A percentile compares a stretch with the other conserved stretches of the same genome.
Evolutionary conservation across 106 monocot genomes (phyloP).

Genomic region (Iris macrosiphon): DNA sequence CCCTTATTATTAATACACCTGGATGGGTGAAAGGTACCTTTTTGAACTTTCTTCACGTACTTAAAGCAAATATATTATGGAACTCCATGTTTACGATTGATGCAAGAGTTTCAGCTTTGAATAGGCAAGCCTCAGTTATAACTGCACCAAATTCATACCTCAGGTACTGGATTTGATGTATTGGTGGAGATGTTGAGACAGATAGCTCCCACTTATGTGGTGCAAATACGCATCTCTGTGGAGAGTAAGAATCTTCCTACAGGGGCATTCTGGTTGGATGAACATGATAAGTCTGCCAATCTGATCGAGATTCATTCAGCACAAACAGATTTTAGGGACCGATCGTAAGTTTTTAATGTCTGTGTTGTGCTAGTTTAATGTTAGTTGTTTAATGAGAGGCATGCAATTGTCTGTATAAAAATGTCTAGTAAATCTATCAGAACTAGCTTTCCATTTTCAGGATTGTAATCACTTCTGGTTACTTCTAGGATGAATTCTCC

Average conservation of each 20-base stretch:
- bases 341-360: constrained; percentile 50
- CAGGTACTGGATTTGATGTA: constrained; percentile 83
- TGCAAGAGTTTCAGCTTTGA: too few species aligned
- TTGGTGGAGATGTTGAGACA: constrained; percentile 74
- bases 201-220: constrained; percentile 51
- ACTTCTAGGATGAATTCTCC: too few species aligned
- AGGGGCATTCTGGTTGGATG: constrained; percentile 64
- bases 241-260: constrained; percentile 83
- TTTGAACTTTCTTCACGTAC: neutral
- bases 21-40: constrained; percentile 97
- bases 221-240: constrained; percentile 56
- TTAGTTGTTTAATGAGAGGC: too few species aligned
- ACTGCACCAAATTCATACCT: too few species aligned
- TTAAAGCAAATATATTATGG: too few species aligned
- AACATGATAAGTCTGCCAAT: constrained; percentile 15
- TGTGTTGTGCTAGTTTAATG: too few species aligned
- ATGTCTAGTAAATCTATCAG: too few species aligned
- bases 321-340: constrained; percentile 29
- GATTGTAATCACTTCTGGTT: too few species aligned
- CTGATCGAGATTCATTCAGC: constrained; percentile 35
- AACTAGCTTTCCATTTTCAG: too few species aligned
- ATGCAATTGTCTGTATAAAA: too few species aligned
- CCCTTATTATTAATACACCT: constrained; percentile 90
- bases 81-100: too few species aligned
- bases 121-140: too few species aligned